Base-by-base conservation (phyloP, 1,284 basidiomycete species). In the Farysia itapuensis region DNA sequence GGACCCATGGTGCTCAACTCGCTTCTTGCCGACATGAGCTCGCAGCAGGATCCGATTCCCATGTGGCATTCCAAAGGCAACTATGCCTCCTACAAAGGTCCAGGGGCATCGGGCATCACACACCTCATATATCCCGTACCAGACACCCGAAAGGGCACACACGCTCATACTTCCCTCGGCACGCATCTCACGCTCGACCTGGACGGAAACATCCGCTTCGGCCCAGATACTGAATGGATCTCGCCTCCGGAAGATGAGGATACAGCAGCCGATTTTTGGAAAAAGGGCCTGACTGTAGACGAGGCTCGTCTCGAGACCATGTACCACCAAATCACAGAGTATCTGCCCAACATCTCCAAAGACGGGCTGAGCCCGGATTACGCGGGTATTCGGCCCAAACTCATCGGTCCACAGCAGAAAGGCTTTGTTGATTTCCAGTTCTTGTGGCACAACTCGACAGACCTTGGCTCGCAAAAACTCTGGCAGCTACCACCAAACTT, bases 151-250 rank as follows among this genome's bases (percentile, higher is more conserved):
- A 52, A 45, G 13, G 64, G 56, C 16, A 39, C 58, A 4, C 70
- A 71, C 32, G 59, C 58, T 5, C 64, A 70, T 37, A 70, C 72
- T 23, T 64, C 70, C 20, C 50, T 76, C n/a, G 74, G 74, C 35
- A 73, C 60, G 2, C 67, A 69, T 35, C 49, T 72, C 16, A 75
- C 66, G 19, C 79, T 98, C 31, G 90, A 94, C 77, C 76, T 99
- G 48, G 83, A 88, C 41, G 89, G 90, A 0, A 88, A 89, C 64
- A 82, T 98, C 39, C 84, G 85, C 19, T 98, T 99, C 75, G 94
- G 94, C 0, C 95, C 94, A 3, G 92, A 97, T 71, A 82, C 93
- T 7, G 87, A 96, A 73, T 91, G 89, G 85, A 96, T 69, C 81
- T 82, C 48, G 1, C 66, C 72, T 2, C 60, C 67, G 2, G 12